Evolutionary conservation across 2,329 filamentous ascomycete genomes (phyloP), one percentile per base, ranked within the genome.

Genomic region (Sporothrix variecibatus): DNA sequence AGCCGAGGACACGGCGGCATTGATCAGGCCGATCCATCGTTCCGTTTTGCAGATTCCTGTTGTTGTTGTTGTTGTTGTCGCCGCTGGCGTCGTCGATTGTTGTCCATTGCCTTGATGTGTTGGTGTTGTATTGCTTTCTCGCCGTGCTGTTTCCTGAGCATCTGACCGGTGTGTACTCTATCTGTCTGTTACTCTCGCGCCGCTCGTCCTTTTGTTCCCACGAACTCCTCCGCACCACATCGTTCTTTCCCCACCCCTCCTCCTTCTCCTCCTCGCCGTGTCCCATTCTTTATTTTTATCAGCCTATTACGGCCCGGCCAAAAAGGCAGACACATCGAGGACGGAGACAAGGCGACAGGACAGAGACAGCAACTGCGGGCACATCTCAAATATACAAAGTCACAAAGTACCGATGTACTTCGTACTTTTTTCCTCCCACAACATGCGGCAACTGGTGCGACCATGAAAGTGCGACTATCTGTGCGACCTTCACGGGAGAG

Each of bases 1-100:
- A 70, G 65, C 49, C 56, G 58, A 73, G 46, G 68, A 49, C 67
- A 72, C 73, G 68, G 75, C 69, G 62, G 65, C 71, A 75, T 76
- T 72, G 67, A 75, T 72, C 68, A 75, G 23, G 73, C 73, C 75
- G 75, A 74, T 62, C 71, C 71, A 67, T 58, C 26, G 43, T 56
- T 60, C 40, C n/a, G 46, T 46, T 40, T 69, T 40, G 28, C 53
- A 31, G 53, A 58, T 15, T 49, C 3, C 43, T 49, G 26, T 5
- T n/a, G 3, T 3, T n/a, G 31, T 40, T 62, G 28, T 31, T 26
- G 23, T 68, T 69, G n/a, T 40, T 15, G 58, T 64, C 17, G 28
- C 9, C 20, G 31, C 8, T 40, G 60, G 15, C 12, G 51, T 12
- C 3, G 11, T 56, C 23, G 23, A 12, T 28, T 56, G 51, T 15